Evolutionary conservation across 805 yeast species (phyloP).

Genomic region (Metschnikowia santaceciliae): DNA sequence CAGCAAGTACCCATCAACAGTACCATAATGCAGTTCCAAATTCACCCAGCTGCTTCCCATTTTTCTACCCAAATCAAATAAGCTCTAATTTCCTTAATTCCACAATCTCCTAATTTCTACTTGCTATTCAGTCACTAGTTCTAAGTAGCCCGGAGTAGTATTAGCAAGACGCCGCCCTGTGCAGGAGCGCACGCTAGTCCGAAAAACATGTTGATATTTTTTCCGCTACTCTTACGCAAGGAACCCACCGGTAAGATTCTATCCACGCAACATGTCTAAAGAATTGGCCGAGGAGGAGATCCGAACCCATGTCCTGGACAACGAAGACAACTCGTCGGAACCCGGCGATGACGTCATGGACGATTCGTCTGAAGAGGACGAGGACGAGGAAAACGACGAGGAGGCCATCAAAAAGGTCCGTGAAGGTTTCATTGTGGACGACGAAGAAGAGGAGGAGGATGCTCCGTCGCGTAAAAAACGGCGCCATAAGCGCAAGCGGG

Average conservation of each 20-base stretch:
- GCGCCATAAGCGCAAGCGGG: constrained; percentile 28
- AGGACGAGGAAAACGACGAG: constrained; percentile 80
- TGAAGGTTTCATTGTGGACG: constrained; percentile 93
- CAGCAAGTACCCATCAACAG: too few relatives aligned
- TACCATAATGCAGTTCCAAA: too few relatives aligned
- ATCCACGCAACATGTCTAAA: constrained; percentile 23
- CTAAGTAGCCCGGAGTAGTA: too few relatives aligned
- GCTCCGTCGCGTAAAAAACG: constrained; percentile 20
- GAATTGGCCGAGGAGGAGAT: constrained; percentile 38
- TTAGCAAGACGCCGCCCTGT: not conserved
- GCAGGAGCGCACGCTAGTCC: constrained; percentile 9
- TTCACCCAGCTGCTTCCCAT: too few relatives aligned
- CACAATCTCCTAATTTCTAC: too few relatives aligned
- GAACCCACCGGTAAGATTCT: not conserved
- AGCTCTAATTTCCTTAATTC: too few relatives aligned
- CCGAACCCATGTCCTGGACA: constrained; percentile 27
- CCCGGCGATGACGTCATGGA: constrained; percentile 44
- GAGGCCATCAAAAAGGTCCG: constrained; percentile 80
- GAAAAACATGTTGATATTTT: constrained; percentile 4
- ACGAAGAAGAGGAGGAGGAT: constrained; percentile 69
- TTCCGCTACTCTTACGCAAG: constrained; percentile 2
- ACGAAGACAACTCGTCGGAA: constrained; percentile 29
- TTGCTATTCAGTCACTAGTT: too few relatives aligned
- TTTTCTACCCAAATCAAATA: too few relatives aligned
- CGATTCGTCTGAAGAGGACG: constrained; percentile 85